These are phyloP conservation scores for Prunus davidiana DNA, from an alignment of 306 rosid species.

Conservation along the genomic window DNA sequence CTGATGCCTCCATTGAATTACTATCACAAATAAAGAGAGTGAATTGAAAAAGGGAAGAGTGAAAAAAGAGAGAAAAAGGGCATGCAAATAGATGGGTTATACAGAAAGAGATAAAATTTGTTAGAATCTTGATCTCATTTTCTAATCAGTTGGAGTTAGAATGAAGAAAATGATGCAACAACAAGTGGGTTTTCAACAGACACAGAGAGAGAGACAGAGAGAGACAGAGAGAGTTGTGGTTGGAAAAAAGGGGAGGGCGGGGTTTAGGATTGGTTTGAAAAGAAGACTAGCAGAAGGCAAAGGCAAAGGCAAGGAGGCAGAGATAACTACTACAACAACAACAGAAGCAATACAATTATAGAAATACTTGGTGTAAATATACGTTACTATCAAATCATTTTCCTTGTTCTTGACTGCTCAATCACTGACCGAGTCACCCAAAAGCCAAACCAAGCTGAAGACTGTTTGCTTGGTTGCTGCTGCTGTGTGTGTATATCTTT, in stretches of 20 bases:
- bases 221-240: constrained; percentile 14
- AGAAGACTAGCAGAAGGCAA: constrained; percentile 11
- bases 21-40: background rate
- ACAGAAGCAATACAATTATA: too few relatives aligned
- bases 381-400: background rate
- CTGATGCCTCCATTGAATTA: constrained; percentile 54
- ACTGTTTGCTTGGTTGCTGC: background rate
- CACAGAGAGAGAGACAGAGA: constrained; percentile 1
- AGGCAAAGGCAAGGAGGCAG: too few relatives aligned
- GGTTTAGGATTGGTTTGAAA: constrained; percentile 19
- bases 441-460: background rate
- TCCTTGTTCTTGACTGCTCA: background rate
- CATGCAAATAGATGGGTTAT: background rate
- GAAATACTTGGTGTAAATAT: too few relatives aligned
- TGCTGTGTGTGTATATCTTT: too few relatives aligned
- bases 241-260: constrained; percentile 24
- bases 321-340: too few relatives aligned
- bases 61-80: background rate
- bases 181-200: constrained; percentile 19
- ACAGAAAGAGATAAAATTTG: constrained; percentile 5
- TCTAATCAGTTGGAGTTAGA: constrained; percentile 32
- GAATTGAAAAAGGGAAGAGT: background rate
- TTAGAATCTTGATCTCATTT: constrained; percentile 5
- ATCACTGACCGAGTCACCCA: background rate
- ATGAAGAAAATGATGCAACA: constrained; percentile 43